phyloP scores from a whole-genome alignment of 441 rosid genomes.

The Flueggea neowawraea region DNA sequence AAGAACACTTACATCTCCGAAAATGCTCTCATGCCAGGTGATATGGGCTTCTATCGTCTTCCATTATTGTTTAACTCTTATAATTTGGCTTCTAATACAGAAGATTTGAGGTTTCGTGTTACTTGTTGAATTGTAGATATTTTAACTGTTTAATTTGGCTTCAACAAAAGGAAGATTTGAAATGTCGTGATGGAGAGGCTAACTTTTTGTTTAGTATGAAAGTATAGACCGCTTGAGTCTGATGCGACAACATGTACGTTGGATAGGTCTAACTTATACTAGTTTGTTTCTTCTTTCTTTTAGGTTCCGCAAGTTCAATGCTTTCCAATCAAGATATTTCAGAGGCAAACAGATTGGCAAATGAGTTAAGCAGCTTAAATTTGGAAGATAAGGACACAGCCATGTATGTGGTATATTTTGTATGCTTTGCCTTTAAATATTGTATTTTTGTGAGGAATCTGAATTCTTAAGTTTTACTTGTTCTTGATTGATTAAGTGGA shows the following conservation, averaged over 20 bases:
- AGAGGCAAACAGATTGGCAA: slow-evolving; percentile 63
- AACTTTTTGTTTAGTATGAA: too few species aligned
- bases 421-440: background rate
- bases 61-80: background rate
- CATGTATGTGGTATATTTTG: slow-evolving; percentile 43
- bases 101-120: too few species aligned
- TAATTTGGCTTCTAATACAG: background rate
- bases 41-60: background rate
- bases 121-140: background rate
- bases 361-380: slow-evolving; percentile 43
- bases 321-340: slow-evolving; percentile 63
- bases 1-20: slow-evolving; percentile 95
- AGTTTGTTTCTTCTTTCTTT: background rate
- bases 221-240: background rate
- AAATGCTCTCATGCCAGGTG: slow-evolving; percentile 98
- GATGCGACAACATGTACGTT: background rate
- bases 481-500: too few species aligned
- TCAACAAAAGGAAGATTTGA: too few species aligned
- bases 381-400: slow-evolving; percentile 39
- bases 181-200: too few species aligned
- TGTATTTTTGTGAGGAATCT: background rate
- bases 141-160: background rate
- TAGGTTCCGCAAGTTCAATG: slow-evolving; percentile 92
- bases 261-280: background rate
- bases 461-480: background rate